Base-by-base conservation (phyloP, 83 land plant species). In the Picea abies region DNA sequence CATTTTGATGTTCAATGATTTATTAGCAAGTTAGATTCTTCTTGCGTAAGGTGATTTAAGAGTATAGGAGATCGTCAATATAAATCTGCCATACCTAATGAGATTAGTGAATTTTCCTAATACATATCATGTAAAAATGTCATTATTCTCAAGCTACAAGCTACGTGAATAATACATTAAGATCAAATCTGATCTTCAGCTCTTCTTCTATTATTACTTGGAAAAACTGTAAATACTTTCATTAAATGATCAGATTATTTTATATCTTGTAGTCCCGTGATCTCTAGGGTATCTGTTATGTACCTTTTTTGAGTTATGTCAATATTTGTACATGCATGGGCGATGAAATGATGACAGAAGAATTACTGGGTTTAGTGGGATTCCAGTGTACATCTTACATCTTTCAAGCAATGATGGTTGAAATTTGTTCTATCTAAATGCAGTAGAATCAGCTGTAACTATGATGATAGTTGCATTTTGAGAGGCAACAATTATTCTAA, bases 1-100 rank as follows among this genome's bases (percentile, higher is more conserved):
- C 76, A 41, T 72, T 72, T 73, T 73, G 25, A 73, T 73, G 37
- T 73, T 44, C 77, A 73, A 44, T 23, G n/a, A 73, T 41, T 41
- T 37, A 72, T 17, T 72, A 2, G 8, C 16, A n/a, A 37, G n/a
- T 39, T n/a, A 39, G 39, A 71, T 41, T 22, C 22, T 44, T 10
- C 25, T 44, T 73, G 58, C n/a, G 10, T 41, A n/a, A n/a, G 56
- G 47, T 73, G 15, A 32, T 11, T 39, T 73, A 47, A 10, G 77
- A 73, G 20, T 23, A 44, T 39, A 22, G 77, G 77, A 73, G 58
- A 73, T 73, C 56, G 4, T 73, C 77, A 73, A 73, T 39, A 44
- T 73, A 73, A 23, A 44, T 44, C 25, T n/a, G 26, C 8, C 77
- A 73, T 44, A 44, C 5, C 8, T 9, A 73, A 73, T 73, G 77